Percentiles rank a stretch among this genome's conserved stretches.
Conservation (phyloP, 2,329 filamentous ascomycete species). For the Pestalotiopsis sp. region DNA sequence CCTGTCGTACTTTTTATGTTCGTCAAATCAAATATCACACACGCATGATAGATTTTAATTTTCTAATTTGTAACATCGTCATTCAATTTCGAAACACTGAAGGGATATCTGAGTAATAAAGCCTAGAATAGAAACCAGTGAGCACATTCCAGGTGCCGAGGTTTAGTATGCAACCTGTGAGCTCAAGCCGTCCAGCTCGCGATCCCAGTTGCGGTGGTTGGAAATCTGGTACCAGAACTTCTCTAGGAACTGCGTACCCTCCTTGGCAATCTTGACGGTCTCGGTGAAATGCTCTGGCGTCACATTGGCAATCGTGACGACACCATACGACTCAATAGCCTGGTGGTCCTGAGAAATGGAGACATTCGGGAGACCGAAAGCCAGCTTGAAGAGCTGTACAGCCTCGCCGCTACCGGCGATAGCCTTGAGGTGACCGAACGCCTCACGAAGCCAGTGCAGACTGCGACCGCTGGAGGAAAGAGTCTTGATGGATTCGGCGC, state of each 20-base stretch:
- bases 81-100: neutral
- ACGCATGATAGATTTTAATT: no score
- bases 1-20: no score
- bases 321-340: constrained; percentile 72
- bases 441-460: constrained; percentile 76
- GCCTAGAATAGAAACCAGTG: neutral
- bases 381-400: constrained; percentile 60
- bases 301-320: constrained; percentile 66
- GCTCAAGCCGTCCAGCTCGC: constrained; percentile 73
- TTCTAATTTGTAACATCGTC: no score
- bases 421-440: constrained; percentile 80
- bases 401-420: constrained; percentile 77
- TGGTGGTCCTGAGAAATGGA: constrained; percentile 45
- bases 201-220: constrained; percentile 72
- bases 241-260: constrained; percentile 69
- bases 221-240: constrained; percentile 71
- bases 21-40: no score
- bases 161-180: constrained; percentile 69
- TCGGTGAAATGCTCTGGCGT: constrained; percentile 63
- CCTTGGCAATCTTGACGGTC: constrained; percentile 65
- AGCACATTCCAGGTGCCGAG: neutral
- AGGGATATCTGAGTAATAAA: neutral
- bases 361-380: constrained; percentile 46
- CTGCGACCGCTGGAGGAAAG: constrained; percentile 73
- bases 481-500: constrained; percentile 62